Base-by-base conservation (phyloP, 2,329 filamentous ascomycete species). In the Verticillium alfalfae region DNA sequence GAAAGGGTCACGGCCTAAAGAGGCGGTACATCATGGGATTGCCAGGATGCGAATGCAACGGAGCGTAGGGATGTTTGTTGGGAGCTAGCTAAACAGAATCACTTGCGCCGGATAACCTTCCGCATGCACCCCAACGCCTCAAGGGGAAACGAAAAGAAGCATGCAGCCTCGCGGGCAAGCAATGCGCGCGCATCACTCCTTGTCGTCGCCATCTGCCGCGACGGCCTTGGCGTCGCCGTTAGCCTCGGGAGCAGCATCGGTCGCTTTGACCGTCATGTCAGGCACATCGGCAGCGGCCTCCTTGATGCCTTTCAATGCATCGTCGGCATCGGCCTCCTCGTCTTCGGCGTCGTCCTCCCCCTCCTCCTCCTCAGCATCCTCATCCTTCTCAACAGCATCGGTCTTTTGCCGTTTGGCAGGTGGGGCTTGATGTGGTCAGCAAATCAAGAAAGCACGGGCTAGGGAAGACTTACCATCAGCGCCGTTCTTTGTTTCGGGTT, bases 361-460 rank as follows among this genome's bases (percentile, higher is more conserved):
- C 26, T 31, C 26, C 4, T 59, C 66, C 9, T 65, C 67, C 15
- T 70, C 71, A 36, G 66, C 68, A 18, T 65, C 70, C 22, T 69
- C 70, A 12, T 71, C 71, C 13, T 75, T 74, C 1, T 75, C 74
- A 0, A 74, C 75, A 5, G 22, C 68, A 61, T 67, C 71, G 34
- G 78, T 81, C 78, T 82, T 84, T 67, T 76, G 77, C 74, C 82
- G 83, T 76, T 84, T 84, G 61, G 77, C 77, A 41, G 81, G 81
- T 57, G 79, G 80, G 60, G 76, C 75, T 63, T 75, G 70, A 60
- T 71, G 73, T 78, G 65, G 10, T 3, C 26, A 16, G 37, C 36
- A 26, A 5, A 34, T 60, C 60, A 6, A 66, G 61, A 49, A 34
- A 4, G 9, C 18, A 16, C 34, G 13, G 7, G 22, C n/a, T 34